Base-by-base conservation (phyloP, 2,329 filamentous ascomycete species). In the Pseudofabraea citricarpa region DNA sequence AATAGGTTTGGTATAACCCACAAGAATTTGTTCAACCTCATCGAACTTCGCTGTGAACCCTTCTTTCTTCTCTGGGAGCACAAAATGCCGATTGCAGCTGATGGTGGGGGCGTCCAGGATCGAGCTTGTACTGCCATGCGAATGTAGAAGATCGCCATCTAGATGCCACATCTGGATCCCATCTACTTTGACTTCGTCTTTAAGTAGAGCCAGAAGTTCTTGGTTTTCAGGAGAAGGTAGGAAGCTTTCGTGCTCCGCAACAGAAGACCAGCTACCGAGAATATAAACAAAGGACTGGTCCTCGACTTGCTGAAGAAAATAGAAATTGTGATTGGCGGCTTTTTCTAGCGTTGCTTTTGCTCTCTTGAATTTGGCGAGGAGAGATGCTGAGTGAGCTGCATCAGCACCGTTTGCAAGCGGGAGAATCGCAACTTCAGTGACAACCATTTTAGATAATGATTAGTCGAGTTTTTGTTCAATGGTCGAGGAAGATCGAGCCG, bases 401-500 rank as follows among this genome's bases (percentile, higher is more conserved):
- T 52, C 22, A 55, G 48, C 12, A 56, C 37, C 9, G 16, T 39
- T 22, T n/a, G 29, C 57, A 22, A 71, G 54, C 16, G 57, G 64
- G 5, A 72, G 60, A 26, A 68, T 63, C 3, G 69, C 70, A 29
- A 74, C 50, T 52, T 74, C 69, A n/a, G 69, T 72, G 41, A 69
- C 56, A 13, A 62, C 21, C 64, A 69, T 69, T n/a, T n/a, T n/a
- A n/a, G n/a, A n/a, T n/a, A n/a, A n/a, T n/a, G n/a, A n/a, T n/a
- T n/a, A n/a, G n/a, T n/a, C n/a, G n/a, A n/a, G n/a, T n/a, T n/a
- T n/a, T n/a, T n/a, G n/a, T n/a, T n/a, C n/a, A n/a, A n/a, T n/a
- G n/a, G n/a, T n/a, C n/a, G n/a, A n/a, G n/a, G n/a, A n/a, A n/a
- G n/a, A n/a, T n/a, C n/a, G n/a, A n/a, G n/a, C n/a, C n/a, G n/a